These are phyloP conservation scores for Zasmidium citrigriseum DNA, from an alignment of 2,329 filamentous ascomycete species.

Conservation along the genomic window DNA sequence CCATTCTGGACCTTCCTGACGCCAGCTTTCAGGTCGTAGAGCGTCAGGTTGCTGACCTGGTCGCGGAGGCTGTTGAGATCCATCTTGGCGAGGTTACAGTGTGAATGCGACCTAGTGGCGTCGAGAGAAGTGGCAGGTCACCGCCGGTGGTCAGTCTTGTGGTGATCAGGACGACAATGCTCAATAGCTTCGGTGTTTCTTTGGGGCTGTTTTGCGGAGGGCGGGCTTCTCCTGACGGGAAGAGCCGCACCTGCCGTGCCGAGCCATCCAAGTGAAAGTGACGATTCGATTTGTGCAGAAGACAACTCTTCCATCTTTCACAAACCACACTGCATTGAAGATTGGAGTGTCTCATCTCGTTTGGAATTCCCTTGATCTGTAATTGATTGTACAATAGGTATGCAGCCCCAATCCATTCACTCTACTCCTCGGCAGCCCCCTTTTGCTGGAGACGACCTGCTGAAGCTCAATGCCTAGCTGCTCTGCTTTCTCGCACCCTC, in stretches of 20 bases:
- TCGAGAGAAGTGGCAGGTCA: not conserved
- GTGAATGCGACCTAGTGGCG: not conserved
- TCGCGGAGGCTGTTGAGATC: conserved; percentile 84
- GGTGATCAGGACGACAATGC: not conserved
- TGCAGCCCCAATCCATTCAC: not conserved
- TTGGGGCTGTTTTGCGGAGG: not conserved
- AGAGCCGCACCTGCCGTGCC: not conserved
- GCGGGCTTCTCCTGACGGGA: not conserved
- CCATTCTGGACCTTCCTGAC: conserved; percentile 97
- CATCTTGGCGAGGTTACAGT: conserved; percentile 58
- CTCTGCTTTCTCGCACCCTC: not conserved
- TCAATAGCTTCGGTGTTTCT: not conserved
- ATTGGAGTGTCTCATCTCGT: not conserved
- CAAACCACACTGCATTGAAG: not conserved
- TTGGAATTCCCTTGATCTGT: not conserved
- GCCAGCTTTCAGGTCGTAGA: conserved; percentile 94
- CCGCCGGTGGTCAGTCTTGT: not conserved
- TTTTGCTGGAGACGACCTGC: not conserved
- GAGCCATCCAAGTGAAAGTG: not conserved
- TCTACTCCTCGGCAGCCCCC: not conserved
- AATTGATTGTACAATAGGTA: not conserved
- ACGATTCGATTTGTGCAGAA: not conserved
- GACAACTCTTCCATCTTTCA: not conserved
- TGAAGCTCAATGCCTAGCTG: not conserved
- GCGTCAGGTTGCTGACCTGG: conserved; percentile 84